Base-by-base conservation (phyloP, 2,329 filamentous ascomycete genomes). In the Cryphonectria carpinicola region DNA sequence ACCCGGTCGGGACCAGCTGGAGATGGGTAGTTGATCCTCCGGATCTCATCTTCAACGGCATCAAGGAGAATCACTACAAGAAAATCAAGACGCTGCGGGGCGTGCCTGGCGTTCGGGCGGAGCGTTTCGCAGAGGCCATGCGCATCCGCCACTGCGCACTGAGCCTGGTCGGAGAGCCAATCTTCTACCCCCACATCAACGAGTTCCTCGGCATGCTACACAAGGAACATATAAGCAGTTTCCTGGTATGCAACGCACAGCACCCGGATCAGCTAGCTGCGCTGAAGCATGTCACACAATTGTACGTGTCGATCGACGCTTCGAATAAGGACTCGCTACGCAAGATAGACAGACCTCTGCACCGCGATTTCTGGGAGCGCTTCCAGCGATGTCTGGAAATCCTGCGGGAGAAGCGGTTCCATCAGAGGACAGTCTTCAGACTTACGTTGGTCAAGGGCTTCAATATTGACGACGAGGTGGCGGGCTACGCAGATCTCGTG, bases 1-100 rank as follows among this genome's bases (percentile, higher is more conserved):
- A 98, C 79, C 95, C 95, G 0, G 96, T 98, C 0, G 95, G 95
- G 64, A 98, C 96, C 3, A 97, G 92, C 5, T 98, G 96, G 95
- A 91, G 95, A 72, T 99, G 95, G 95, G 89, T 95, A 66, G 93
- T 98, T 41, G 96, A 98, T 78, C 91, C 93, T 0, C 95, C 95
- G 0, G 92, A 97, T 35, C 81, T 94, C 76, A 97, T 98, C 76
- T 97, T 98, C 78, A 84, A 92, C 52, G 95, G 95, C 65, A 94
- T 97, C 74, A 97, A 97, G 79, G 90, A 91, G 71, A 93, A 92
- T 22, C 96, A 98, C 81, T 98, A 98, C 85, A 91, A 95, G 78
- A 98, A 98, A 82, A 98, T 98, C 82, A 97, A 97, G 81, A 96
- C 97, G 92, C 88, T 98, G 86, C 92, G 93, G 66, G 96, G 95